A percentile compares a stretch with the other conserved stretches of the same genome.
These are phyloP conservation scores for Maudiozyma humilis DNA, from an alignment of 1,139 yeast species.

Conservation along the genomic window DNA sequence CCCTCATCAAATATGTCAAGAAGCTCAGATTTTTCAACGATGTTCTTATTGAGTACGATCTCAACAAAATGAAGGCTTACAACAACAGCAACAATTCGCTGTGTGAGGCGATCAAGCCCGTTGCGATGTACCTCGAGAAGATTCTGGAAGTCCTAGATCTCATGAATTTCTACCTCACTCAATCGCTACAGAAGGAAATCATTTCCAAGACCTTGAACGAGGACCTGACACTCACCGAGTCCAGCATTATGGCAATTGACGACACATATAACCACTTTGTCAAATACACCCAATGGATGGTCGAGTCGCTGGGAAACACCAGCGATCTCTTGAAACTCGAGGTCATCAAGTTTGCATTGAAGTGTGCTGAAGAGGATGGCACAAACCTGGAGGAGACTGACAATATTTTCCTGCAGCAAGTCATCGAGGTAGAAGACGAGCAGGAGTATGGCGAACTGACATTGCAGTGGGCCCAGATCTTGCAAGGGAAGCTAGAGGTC, in stretches of 20 bases:
- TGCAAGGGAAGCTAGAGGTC: slow-evolving; percentile 14
- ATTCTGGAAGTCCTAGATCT: slow-evolving; percentile 27
- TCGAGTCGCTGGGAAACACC: slow-evolving; percentile 23
- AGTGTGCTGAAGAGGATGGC: slow-evolving; percentile 30
- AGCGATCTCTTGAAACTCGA: slow-evolving; percentile 23
- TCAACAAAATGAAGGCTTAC: slow-evolving; percentile 8
- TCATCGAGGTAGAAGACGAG: slow-evolving; percentile 20
- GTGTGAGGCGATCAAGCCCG: slow-evolving; percentile 12
- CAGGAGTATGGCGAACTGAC: slow-evolving; percentile 22
- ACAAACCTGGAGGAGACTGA: slow-evolving; percentile 24
- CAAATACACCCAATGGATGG: slow-evolving; percentile 31
- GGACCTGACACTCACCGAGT: slow-evolving; percentile 22
- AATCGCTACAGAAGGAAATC: slow-evolving; percentile 29
- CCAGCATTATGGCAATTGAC: slow-evolving; percentile 21
- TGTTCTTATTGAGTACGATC: slow-evolving; percentile 14
- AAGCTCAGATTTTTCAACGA: slow-evolving; percentile 30
- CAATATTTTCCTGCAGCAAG: slow-evolving; percentile 29
- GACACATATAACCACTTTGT: slow-evolving; percentile 29
- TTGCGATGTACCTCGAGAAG: slow-evolving; percentile 24
- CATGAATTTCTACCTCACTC: slow-evolving; percentile 27
- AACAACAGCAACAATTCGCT: slow-evolving; percentile 6
- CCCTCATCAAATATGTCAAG: slow-evolving; percentile 30
- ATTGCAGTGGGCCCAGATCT: slow-evolving; percentile 21
- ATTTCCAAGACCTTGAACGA: slow-evolving; percentile 29
- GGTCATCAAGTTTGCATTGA: slow-evolving; percentile 25